phyloP scores from a whole-genome alignment of 2,329 filamentous ascomycete genomes.

The Aspergillus alliaceus region DNA sequence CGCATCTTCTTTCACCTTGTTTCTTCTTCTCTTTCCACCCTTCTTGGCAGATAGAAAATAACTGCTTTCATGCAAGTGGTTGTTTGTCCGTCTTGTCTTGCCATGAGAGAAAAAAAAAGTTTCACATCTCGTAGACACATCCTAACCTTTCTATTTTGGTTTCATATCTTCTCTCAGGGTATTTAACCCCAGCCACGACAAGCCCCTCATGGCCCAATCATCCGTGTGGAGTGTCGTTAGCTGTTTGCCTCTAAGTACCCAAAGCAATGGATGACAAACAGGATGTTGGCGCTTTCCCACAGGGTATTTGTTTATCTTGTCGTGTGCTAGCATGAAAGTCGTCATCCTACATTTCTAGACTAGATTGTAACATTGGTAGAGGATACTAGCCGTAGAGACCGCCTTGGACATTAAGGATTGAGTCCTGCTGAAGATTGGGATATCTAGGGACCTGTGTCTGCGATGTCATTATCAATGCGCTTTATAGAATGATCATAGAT shows the following conservation, averaged over 20 bases:
- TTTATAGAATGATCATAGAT: no score
- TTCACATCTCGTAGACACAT: not conserved
- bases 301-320: not conserved
- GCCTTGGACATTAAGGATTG: not conserved
- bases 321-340: constrained; percentile 11
- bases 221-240: constrained; percentile 13
- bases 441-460: not conserved
- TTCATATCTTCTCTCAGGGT: constrained; percentile 3
- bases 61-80: constrained; percentile 6
- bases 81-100: no score
- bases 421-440: not conserved
- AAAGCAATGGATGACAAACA: constrained; percentile 11
- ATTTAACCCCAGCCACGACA: constrained; percentile 18
- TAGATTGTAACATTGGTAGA: not conserved
- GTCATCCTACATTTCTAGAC: constrained; percentile 11
- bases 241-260: constrained; percentile 21
- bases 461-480: not conserved
- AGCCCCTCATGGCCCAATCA: constrained; percentile 4
- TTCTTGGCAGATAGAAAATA: no score
- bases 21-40: no score
- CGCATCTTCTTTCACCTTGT: no score
- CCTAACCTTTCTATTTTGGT: not conserved
- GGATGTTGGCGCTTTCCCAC: constrained; percentile 7
- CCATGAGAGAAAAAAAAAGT: not conserved
- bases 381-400: not conserved